A percentile compares a stretch with the other conserved stretches of the same genome.
Evolutionary conservation across 2,329 filamentous ascomycete species (phyloP).

Genomic region (Elsinoe arachidis): DNA sequence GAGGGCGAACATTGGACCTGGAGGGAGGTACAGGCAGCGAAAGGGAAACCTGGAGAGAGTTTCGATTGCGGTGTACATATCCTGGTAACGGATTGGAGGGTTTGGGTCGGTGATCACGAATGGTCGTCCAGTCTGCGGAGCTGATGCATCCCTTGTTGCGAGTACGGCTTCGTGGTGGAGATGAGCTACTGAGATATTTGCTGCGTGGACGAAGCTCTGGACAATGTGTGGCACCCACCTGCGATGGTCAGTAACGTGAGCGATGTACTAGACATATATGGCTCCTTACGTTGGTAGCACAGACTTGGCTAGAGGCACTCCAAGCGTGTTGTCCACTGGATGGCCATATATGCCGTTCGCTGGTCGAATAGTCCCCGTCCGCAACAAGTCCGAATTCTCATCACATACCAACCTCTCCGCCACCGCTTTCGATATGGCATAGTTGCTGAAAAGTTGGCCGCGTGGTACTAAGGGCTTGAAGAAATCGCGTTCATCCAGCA

Average conservation of each 20-base stretch:
- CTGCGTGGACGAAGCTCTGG: not conserved
- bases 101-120: not conserved
- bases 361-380: not conserved
- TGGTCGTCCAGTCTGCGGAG: not conserved
- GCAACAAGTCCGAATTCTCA: not conserved
- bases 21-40: not conserved
- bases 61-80: not conserved
- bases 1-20: not conserved
- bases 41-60: not conserved
- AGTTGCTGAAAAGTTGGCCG: not conserved
- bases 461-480: not conserved
- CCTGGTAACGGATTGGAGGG: not conserved
- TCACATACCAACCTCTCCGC: not conserved
- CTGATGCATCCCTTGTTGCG: not conserved
- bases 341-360: not conserved
- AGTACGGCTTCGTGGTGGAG: constrained; percentile 1
- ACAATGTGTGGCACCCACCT: not conserved
- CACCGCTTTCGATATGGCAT: not conserved
- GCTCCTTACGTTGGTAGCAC: not conserved
- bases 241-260: no score
- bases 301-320: not conserved
- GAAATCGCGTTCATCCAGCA: not conserved
- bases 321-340: not conserved
- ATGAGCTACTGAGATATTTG: not conserved
- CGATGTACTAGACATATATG: no score